phyloP scores from a whole-genome alignment of 2,329 filamentous ascomycete species.

The Lasiodiplodia gonubiensis region DNA sequence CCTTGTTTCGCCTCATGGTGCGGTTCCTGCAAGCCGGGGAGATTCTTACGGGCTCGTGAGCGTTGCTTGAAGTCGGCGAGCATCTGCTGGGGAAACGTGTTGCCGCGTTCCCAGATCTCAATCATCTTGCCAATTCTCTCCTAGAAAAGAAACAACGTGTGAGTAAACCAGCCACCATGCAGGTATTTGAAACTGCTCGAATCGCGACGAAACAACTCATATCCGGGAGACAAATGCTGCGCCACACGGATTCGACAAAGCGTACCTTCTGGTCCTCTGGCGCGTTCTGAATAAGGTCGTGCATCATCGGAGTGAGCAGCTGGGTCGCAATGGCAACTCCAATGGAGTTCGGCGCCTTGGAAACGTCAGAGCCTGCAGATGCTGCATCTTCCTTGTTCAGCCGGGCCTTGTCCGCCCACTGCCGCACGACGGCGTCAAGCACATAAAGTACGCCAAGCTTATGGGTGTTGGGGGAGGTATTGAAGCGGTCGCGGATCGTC shows the following conservation, averaged over 20 bases:
- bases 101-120: slow-evolving; percentile 97
- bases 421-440: slow-evolving; percentile 99
- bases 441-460: slow-evolving; percentile 99
- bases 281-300: slow-evolving; percentile 86
- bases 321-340: slow-evolving; percentile 82
- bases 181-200: neutral
- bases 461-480: slow-evolving; percentile 91
- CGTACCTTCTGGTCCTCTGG: slow-evolving; percentile 83
- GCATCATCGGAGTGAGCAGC: slow-evolving; percentile 90
- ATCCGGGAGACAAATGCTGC: neutral
- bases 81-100: slow-evolving; percentile 84
- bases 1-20: neutral
- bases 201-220: neutral
- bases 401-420: slow-evolving; percentile 97
- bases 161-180: slow-evolving; percentile 2
- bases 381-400: slow-evolving; percentile 78
- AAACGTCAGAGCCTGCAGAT: slow-evolving; percentile 67
- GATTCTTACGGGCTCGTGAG: slow-evolving; percentile 21
- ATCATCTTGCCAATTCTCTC: slow-evolving; percentile 95
- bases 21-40: neutral
- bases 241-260: slow-evolving; percentile 67
- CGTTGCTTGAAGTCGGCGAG: slow-evolving; percentile 78
- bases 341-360: slow-evolving; percentile 26
- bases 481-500: slow-evolving; percentile 96
- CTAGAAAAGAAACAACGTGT: slow-evolving; percentile 50